phyloP scores from a whole-genome alignment of 2,329 filamentous ascomycete genomes.

The Remersonia thermophila region DNA sequence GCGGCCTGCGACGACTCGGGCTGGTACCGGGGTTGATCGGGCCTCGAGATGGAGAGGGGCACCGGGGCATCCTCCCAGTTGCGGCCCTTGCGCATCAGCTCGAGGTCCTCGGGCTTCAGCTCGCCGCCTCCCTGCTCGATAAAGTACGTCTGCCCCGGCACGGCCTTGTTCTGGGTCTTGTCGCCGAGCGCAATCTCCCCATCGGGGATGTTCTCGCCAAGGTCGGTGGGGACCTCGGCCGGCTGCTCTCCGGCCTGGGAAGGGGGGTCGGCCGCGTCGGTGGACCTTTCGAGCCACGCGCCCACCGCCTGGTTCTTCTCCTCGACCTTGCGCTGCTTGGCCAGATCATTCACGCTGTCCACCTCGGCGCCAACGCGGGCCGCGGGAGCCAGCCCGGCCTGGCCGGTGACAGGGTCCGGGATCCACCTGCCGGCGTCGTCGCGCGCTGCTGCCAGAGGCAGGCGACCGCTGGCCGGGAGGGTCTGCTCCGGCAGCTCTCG shows the following conservation, averaged over 20 bases:
- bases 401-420: slow-evolving; percentile 27
- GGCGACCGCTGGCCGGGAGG: too few relatives aligned
- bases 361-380: slow-evolving; percentile 32
- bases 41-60: slow-evolving; percentile 31
- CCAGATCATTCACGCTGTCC: slow-evolving; percentile 38
- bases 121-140: slow-evolving; percentile 25
- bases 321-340: slow-evolving; percentile 21
- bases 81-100: slow-evolving; percentile 35
- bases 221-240: slow-evolving; percentile 2
- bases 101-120: slow-evolving; percentile 34
- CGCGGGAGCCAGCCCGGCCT: slow-evolving; percentile 35
- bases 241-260: slow-evolving; percentile 2
- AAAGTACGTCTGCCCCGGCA: slow-evolving; percentile 39
- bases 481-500: slow-evolving; percentile 6
- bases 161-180: slow-evolving; percentile 37
- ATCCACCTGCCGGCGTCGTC: slow-evolving; percentile 32
- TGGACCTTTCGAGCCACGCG: slow-evolving; percentile 33
- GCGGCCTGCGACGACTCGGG: slow-evolving; percentile 41
- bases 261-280: background rate
- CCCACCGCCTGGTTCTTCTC: slow-evolving; percentile 23
- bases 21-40: slow-evolving; percentile 26
- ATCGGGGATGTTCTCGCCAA: slow-evolving; percentile 26
- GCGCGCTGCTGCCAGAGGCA: slow-evolving; percentile 22
- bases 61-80: slow-evolving; percentile 39
- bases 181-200: slow-evolving; percentile 33